A percentile compares a stretch with the other conserved stretches of the same genome.
Evolutionary conservation across 2,329 filamentous ascomycete species (phyloP).

Genomic region (Colletotrichum somersetense): DNA sequence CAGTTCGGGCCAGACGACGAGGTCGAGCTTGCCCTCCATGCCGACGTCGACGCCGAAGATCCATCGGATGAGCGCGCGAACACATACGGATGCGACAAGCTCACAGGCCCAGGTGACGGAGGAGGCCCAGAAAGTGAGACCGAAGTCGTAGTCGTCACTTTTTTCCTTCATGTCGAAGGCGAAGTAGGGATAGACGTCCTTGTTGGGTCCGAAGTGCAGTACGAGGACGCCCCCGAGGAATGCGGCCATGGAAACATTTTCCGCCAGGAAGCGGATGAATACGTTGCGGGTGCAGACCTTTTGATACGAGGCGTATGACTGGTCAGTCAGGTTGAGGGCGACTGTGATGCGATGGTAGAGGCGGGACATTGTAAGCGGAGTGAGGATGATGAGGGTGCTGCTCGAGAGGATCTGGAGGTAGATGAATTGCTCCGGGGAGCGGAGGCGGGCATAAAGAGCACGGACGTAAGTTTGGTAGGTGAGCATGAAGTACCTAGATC

Average conservation of each 20-base stretch:
- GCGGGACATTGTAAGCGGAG: slow-evolving; percentile 73
- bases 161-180: slow-evolving; percentile 66
- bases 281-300: slow-evolving; percentile 76
- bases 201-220: slow-evolving; percentile 75
- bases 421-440: slow-evolving; percentile 74
- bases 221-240: slow-evolving; percentile 76
- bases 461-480: slow-evolving; percentile 80
- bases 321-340: slow-evolving; percentile 67
- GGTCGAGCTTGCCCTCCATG: slow-evolving; percentile 73
- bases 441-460: slow-evolving; percentile 75
- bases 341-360: slow-evolving; percentile 68
- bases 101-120: slow-evolving; percentile 76
- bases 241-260: slow-evolving; percentile 77
- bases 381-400: slow-evolving; percentile 71
- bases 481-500: slow-evolving; percentile 71
- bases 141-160: slow-evolving; percentile 68
- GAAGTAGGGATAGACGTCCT: slow-evolving; percentile 78
- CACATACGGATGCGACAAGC: slow-evolving; percentile 70
- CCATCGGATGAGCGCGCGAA: slow-evolving; percentile 68
- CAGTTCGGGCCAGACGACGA: slow-evolving; percentile 76
- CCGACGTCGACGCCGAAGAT: slow-evolving; percentile 73
- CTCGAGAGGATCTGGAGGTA: slow-evolving; percentile 75
- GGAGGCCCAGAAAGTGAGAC: slow-evolving; percentile 73
- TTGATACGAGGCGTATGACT: slow-evolving; percentile 73
- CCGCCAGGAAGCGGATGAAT: slow-evolving; percentile 75